A percentile compares a stretch with the other conserved stretches of the same genome.
Evolutionary conservation across 2,329 filamentous ascomycete species (phyloP).

Genomic region (Exophiala alcalophila): DNA sequence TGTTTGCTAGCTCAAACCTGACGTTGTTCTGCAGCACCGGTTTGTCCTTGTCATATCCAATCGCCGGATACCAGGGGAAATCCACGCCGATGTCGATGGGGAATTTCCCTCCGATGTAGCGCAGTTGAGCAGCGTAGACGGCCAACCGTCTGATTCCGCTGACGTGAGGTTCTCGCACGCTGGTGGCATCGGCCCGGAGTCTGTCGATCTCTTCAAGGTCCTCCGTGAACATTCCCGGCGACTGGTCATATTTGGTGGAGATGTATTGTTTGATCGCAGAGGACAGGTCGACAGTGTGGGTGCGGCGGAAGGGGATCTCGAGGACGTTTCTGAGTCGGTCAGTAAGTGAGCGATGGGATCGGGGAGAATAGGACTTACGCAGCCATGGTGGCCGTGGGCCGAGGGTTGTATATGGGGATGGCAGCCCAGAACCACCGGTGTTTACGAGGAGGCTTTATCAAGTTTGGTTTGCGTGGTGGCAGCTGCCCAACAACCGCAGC

Average conservation of each 20-base stretch:
- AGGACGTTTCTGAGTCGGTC: slow-evolving; percentile 50
- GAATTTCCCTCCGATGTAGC: slow-evolving; percentile 93
- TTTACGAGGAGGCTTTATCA: no score
- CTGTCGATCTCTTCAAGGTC: slow-evolving; percentile 85
- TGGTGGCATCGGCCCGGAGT: slow-evolving; percentile 79
- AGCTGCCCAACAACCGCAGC: no score
- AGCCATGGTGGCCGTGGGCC: slow-evolving; percentile 26
- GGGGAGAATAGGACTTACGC: slow-evolving; percentile 23
- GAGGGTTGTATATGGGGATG: no score
- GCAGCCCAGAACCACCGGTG: no score
- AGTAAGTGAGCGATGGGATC: neutral
- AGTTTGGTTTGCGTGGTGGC: no score
- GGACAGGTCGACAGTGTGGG: slow-evolving; percentile 73
- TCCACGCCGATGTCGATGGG: slow-evolving; percentile 87
- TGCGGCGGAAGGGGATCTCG: slow-evolving; percentile 82
- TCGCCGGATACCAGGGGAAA: slow-evolving; percentile 91
- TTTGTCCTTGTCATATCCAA: slow-evolving; percentile 73
- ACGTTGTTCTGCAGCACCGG: slow-evolving; percentile 62
- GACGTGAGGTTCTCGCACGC: slow-evolving; percentile 80
- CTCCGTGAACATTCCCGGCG: slow-evolving; percentile 90
- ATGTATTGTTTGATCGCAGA: slow-evolving; percentile 91
- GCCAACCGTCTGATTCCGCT: slow-evolving; percentile 87
- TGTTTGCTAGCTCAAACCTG: slow-evolving; percentile 81
- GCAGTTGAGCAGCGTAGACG: slow-evolving; percentile 84
- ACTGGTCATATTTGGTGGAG: slow-evolving; percentile 96